Evolutionary conservation across 2,329 filamentous ascomycete species (phyloP).

Genomic region (Chaetomium globosum): DNA sequence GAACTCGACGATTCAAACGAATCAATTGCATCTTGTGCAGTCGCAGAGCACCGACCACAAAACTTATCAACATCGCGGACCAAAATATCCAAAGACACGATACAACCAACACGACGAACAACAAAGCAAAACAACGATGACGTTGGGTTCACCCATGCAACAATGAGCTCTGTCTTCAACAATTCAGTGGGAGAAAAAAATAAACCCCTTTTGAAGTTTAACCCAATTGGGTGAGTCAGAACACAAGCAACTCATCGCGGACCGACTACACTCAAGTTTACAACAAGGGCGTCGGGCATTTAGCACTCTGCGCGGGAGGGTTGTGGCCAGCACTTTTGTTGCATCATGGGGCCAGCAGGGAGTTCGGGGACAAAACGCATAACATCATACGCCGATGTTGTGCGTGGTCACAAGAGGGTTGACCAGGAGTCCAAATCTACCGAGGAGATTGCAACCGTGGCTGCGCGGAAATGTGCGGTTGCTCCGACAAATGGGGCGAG

Average conservation of each 20-base stretch:
- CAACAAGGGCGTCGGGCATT: neutral
- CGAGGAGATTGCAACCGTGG: neutral
- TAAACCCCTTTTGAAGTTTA: neutral
- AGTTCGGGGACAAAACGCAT: neutral
- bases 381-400: conserved; percentile 28
- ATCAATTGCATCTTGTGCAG: neutral
- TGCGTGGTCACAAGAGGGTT: conserved; percentile 22
- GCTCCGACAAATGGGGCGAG: neutral
- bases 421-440: conserved; percentile 11
- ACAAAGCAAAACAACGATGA: neutral
- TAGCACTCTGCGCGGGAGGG: too few species aligned
- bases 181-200: too few species aligned
- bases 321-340: neutral
- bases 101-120: neutral
- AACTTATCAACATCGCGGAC: neutral
- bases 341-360: conserved; percentile 14
- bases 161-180: neutral
- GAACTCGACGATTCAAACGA: neutral
- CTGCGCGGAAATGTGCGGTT: neutral
- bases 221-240: neutral
- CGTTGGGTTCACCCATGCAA: neutral
- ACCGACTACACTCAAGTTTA: neutral
- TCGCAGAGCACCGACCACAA: neutral
- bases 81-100: neutral
- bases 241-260: neutral